Evolutionary conservation across 2,329 filamentous ascomycete species (phyloP).

Genomic region (Xylaria sp.): DNA sequence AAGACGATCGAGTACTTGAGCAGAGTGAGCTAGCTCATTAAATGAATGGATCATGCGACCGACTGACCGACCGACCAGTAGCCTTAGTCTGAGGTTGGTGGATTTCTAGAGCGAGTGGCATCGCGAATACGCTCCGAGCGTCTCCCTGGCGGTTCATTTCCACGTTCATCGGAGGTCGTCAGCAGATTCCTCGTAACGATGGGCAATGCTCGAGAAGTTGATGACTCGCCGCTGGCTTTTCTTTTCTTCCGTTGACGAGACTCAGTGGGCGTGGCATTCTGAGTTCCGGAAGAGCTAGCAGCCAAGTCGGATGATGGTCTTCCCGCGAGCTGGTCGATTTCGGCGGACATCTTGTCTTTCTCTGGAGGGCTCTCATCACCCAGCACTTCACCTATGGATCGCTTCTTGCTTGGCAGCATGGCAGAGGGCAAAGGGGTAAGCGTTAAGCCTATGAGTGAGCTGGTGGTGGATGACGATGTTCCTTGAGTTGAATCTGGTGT

Average conservation of each 20-base stretch:
- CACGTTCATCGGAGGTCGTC: not conserved
- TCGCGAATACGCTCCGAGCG: constrained; percentile 14
- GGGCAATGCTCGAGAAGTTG: constrained; percentile 1
- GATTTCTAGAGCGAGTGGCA: not conserved
- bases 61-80: not conserved
- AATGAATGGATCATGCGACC: constrained; percentile 2
- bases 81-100: not conserved
- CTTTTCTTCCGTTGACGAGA: constrained; percentile 22
- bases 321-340: constrained; percentile 43
- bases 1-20: not conserved
- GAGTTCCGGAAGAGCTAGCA: too few species aligned
- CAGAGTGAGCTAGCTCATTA: not conserved
- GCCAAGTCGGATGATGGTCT: too few species aligned
- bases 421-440: constrained; percentile 35
- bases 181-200: not conserved
- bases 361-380: constrained; percentile 42
- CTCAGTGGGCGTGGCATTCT: too few species aligned
- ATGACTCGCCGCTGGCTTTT: not conserved
- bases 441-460: constrained; percentile 39
- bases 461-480: constrained; percentile 12
- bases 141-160: constrained; percentile 2
- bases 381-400: constrained; percentile 40
- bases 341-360: constrained; percentile 46
- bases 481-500: constrained; percentile 8
- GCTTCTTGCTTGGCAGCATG: constrained; percentile 41